These are phyloP conservation scores for Fusarium subglutinans DNA, from an alignment of 2,329 filamentous ascomycete species.

Conservation along the genomic window DNA sequence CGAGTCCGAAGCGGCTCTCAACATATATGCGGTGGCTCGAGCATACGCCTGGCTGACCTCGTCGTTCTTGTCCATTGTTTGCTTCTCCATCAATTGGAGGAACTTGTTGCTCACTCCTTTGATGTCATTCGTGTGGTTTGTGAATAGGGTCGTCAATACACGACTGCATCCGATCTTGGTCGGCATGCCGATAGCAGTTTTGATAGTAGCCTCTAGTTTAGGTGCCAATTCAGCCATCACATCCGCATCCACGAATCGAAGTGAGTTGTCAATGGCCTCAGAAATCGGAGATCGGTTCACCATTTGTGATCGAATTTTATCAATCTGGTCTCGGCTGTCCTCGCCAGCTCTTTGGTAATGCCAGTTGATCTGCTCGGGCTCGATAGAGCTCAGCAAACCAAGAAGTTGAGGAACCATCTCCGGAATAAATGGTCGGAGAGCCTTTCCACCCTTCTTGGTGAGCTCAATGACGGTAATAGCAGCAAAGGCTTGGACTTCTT, in stretches of 20 bases:
- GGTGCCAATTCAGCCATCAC: constrained; percentile 81
- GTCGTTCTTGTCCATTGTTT: constrained; percentile 90
- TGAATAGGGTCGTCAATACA: constrained; percentile 84
- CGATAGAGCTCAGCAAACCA: constrained; percentile 83
- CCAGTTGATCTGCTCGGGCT: constrained; percentile 91
- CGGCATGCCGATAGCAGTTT: constrained; percentile 86
- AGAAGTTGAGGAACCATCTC: constrained; percentile 84
- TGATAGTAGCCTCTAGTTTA: constrained; percentile 80
- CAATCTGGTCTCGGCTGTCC: constrained; percentile 87
- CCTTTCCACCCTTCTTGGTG: constrained; percentile 85
- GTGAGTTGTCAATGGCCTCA: constrained; percentile 88
- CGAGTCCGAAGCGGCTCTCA: constrained; percentile 65
- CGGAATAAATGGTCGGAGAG: constrained; percentile 82
- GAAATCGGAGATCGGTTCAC: constrained; percentile 90
- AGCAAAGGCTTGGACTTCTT: constrained; percentile 87
- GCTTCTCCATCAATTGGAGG: constrained; percentile 79
- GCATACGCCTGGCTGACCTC: constrained; percentile 93
- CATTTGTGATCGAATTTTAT: constrained; percentile 82
- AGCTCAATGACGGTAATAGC: constrained; percentile 87
- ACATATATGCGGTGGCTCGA: constrained; percentile 83
- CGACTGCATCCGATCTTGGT: constrained; percentile 92
- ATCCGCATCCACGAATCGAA: constrained; percentile 81
- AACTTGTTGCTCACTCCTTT: constrained; percentile 79
- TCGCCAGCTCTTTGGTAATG: constrained; percentile 90
- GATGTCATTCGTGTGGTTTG: constrained; percentile 79